These are phyloP conservation scores for Beauveria scarabaeidicola DNA, from an alignment of 2,329 filamentous ascomycete species.

Conservation along the genomic window DNA sequence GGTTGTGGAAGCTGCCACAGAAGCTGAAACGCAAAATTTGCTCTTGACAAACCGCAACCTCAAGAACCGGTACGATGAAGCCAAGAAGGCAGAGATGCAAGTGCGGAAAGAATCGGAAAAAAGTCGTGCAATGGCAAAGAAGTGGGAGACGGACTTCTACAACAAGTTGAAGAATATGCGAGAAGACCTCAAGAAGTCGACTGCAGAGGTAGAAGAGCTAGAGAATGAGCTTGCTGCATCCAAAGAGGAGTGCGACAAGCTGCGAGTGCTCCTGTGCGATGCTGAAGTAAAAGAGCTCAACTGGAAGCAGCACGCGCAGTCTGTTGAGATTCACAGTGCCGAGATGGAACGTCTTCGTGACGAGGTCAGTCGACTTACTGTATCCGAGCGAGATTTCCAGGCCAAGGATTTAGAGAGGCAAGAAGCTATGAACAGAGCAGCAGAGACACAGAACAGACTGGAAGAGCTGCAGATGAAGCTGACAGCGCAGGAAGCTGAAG, in stretches of 20 bases:
- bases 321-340: slow-evolving; percentile 50
- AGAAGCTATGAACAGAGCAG: slow-evolving; percentile 46
- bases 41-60: slow-evolving; percentile 68
- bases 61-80: slow-evolving; percentile 63
- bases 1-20: slow-evolving; percentile 66
- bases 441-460: slow-evolving; percentile 49
- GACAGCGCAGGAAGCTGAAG: slow-evolving; percentile 38
- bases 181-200: slow-evolving; percentile 62
- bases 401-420: slow-evolving; percentile 54
- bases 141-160: slow-evolving; percentile 65
- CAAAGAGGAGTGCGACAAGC: slow-evolving; percentile 52
- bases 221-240: slow-evolving; percentile 49
- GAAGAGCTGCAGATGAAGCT: slow-evolving; percentile 53
- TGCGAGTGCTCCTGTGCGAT: slow-evolving; percentile 57
- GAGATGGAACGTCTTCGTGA: slow-evolving; percentile 52
- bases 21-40: slow-evolving; percentile 75
- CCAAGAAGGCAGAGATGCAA: slow-evolving; percentile 61
- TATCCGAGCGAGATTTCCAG: slow-evolving; percentile 54
- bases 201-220: slow-evolving; percentile 46
- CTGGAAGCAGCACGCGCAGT: slow-evolving; percentile 54
- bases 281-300: slow-evolving; percentile 61
- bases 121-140: slow-evolving; percentile 64
- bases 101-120: slow-evolving; percentile 65
- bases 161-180: slow-evolving; percentile 56
- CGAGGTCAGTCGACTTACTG: slow-evolving; percentile 52